Evolutionary conservation across 169 alveolate genomes (phyloP), one percentile per base, ranked within the genome.

Genomic region (Fabrea salina): DNA sequence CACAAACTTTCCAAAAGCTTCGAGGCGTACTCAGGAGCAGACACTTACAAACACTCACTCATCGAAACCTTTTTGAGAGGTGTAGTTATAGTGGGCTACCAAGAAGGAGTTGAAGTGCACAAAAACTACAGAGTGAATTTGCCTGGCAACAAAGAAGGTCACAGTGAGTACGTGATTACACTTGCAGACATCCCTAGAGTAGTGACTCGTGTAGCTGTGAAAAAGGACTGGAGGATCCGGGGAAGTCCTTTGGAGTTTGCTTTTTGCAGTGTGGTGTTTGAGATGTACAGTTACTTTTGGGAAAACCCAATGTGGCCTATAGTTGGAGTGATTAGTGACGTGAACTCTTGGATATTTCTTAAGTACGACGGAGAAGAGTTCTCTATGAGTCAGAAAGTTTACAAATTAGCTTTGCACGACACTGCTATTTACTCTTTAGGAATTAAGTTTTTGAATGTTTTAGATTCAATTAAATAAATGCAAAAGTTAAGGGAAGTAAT

Each of bases 351-450:
- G 49, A 61, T 32, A 35, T 61, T 61, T 35, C 13, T 22, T 11
- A 61, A 61, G 50, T 61, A 32, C 25, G 74, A 61, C 39, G 74
- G 74, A 2, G 25, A 61, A 32, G n/a, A 30, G 4, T 61, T 61
- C 39, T 35, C 32, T 51, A 27, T 47, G 25, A 16, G 41, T 13
- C 11, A 3, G 32, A 61, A 37, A 3, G 39, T 27, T 11, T 3
- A 61, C 0, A 61, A 61, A 61, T 37, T 61, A 16, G 74, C 54
- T 3, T 35, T 61, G 50, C 41, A 37, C 50, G n/a, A 16, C 25
- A 16, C 74, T 33, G 11, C 74, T 16, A 37, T 61, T 16, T 25
- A 35, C 25, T 22, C 74, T 32, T 27, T 61, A 16, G 74, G 54
- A 25, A 16, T 35, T 13, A 61, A 61, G 32, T n/a, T 61, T 35